Evolutionary conservation across 2,329 filamentous ascomycete species (phyloP).

Genomic region (Hypoxylon sp.): DNA sequence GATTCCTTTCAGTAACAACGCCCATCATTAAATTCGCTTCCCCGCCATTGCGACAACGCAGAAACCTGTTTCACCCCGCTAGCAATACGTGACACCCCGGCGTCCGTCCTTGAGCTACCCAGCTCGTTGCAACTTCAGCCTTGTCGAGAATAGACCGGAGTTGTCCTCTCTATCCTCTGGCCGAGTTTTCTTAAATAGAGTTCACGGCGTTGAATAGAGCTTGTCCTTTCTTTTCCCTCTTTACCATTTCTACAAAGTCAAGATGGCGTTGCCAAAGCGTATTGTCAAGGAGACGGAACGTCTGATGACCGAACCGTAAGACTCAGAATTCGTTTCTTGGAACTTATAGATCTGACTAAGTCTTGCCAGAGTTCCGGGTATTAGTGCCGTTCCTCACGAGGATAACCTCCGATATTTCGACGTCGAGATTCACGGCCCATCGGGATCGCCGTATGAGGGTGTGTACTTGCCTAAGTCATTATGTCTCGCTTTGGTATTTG

Average conservation of each 20-base stretch:
- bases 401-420: conserved; percentile 99
- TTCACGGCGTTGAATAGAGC: conserved; percentile 1
- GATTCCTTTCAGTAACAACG: background rate
- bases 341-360: conserved; percentile 12
- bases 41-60: conserved; percentile 15
- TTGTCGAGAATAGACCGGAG: conserved; percentile 13
- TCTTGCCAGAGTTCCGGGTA: conserved; percentile 84
- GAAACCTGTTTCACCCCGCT: conserved; percentile 1
- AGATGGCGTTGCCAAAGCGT: conserved; percentile 89
- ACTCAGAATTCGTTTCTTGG: conserved; percentile 5
- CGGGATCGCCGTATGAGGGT: conserved; percentile 96
- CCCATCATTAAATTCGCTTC: conserved; percentile 15
- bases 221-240: background rate
- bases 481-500: background rate
- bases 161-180: background rate
- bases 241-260: conserved; percentile 22
- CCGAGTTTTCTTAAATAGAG: conserved; percentile 5
- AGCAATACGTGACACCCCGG: conserved; percentile 9
- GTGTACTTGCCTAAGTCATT: conserved; percentile 46
- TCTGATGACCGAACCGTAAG: conserved; percentile 95
- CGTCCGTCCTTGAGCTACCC: conserved; percentile 5
- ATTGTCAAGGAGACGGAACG: conserved; percentile 99
- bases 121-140: conserved; percentile 15
- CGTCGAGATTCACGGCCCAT: conserved; percentile 93
- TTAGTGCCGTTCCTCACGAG: conserved; percentile 94